Evolutionary conservation across 768 basidiomycete species (phyloP).

Genomic region (Boletus rubescentipes): DNA sequence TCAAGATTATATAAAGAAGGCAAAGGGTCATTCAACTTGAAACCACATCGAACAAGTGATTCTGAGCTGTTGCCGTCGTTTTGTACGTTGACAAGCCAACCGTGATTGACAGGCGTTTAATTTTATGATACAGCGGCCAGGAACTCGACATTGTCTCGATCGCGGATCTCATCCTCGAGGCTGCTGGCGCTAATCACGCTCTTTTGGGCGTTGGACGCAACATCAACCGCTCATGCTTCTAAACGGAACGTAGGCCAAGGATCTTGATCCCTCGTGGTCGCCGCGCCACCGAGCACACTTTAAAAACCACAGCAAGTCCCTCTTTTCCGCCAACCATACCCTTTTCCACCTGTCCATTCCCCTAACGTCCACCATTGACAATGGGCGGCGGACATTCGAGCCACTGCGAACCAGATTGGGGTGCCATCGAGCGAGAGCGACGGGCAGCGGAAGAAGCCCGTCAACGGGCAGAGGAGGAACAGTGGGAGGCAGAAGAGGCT

Average conservation of each 20-base stretch:
- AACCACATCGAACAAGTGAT: too few species aligned
- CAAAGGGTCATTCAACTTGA: too few species aligned
- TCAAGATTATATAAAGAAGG: background rate
- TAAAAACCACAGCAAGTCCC: background rate
- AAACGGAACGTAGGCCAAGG: background rate
- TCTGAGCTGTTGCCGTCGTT: too few species aligned
- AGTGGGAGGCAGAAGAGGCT: slow-evolving; percentile 16
- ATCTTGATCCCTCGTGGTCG: background rate
- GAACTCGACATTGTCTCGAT: background rate
- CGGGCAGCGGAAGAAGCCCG: slow-evolving; percentile 20
- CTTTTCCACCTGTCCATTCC: background rate
- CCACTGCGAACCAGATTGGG: slow-evolving; percentile 24
- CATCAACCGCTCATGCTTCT: background rate
- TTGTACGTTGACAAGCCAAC: too few species aligned
- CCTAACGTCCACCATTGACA: background rate
- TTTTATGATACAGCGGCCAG: too few species aligned
- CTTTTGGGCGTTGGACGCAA: background rate
- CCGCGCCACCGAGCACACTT: background rate
- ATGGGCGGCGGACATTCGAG: slow-evolving; percentile 31
- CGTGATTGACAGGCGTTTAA: too few species aligned
- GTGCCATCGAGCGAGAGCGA: slow-evolving; percentile 21
- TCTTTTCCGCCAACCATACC: background rate
- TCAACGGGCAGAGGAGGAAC: slow-evolving; percentile 21
- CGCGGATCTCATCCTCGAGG: slow-evolving; percentile 6
- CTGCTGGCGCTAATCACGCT: background rate